Base-by-base conservation (phyloP, 1,284 basidiomycete species). In the Stereum hirsutum region DNA sequence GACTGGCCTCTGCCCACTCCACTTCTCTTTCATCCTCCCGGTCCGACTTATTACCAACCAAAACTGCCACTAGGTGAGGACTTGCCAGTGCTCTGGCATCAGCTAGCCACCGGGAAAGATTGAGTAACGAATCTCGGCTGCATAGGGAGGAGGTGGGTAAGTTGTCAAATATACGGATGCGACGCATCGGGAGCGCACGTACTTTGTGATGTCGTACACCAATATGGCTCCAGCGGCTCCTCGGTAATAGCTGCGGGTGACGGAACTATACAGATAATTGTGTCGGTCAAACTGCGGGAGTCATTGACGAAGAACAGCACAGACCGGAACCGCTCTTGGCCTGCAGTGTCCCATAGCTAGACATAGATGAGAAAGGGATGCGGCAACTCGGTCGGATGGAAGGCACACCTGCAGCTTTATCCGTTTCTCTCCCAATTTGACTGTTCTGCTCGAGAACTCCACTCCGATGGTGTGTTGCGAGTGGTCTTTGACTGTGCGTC, bases 381-480 rank as follows among this genome's bases (percentile, higher is more conserved):
- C 14, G 43, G 25, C 27, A 23, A 17, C 21, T 27, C 19, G 26
- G 19, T 41, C 40, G 19, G n/a, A 35, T 5, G 32, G 27, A 42
- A 43, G 10, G 55, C 75, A 50, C 49, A 91, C 91, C 76, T 95
- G 92, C 27, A 97, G 72, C 63, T 97, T 97, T 52, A 96, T 91
- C 53, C 84, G 78, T 66, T 92, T 90, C 70, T 94, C 91, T 46
- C 89, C 92, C 36, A 96, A 74, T 54, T 83, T 83, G 42, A 96
- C 76, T 1, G 89, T 90, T 47, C 90, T 71, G 59, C 89, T 92
- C 7, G 89, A 91, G 60, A 96, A 95, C 57, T 95, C 93, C 26
- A 96, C 92, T 10, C 94, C 95, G 49, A 99, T 98, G 11, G 95
- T 99, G 61, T 99, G 95, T 62, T 94, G 87, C 0, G 93, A 93